These are phyloP conservation scores for Xerocomellus intermedius DNA, from an alignment of 768 basidiomycete genomes.

Conservation along the genomic window DNA sequence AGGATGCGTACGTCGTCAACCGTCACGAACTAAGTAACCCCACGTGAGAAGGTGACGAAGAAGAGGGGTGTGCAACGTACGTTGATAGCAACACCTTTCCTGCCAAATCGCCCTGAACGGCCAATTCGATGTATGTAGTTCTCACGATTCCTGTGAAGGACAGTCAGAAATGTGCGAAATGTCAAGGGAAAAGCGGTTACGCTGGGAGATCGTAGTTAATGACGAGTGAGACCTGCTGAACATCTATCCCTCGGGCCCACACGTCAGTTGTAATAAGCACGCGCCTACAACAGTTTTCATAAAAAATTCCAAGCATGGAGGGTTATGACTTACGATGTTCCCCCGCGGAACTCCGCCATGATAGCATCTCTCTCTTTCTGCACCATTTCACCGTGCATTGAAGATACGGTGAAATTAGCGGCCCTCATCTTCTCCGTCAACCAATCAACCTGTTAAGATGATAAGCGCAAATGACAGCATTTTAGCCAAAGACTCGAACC, in stretches of 20 bases:
- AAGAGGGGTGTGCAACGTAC: constrained; percentile 44
- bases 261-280: constrained; percentile 96
- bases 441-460: constrained; percentile 78
- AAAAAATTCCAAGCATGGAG: constrained; percentile 4
- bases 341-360: constrained; percentile 94
- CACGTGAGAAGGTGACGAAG: constrained; percentile 14
- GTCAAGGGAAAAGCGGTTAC: constrained; percentile 43
- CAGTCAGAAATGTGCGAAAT: constrained; percentile 13
- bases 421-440: constrained; percentile 97
- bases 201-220: constrained; percentile 96
- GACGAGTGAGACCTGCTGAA: constrained; percentile 95
- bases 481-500: constrained; percentile 43
- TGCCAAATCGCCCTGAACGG: constrained; percentile 96
- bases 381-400: constrained; percentile 95
- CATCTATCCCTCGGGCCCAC: constrained; percentile 98
- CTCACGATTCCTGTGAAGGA: constrained; percentile 75
- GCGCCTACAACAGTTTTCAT: constrained; percentile 49
- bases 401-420: constrained; percentile 98
- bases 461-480: constrained; percentile 5
- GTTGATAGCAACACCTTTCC: constrained; percentile 99
- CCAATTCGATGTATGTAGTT: constrained; percentile 99
- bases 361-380: constrained; percentile 95
- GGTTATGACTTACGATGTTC: constrained; percentile 67
- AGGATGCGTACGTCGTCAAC: constrained; percentile 95
- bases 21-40: constrained; percentile 70